phyloP scores from a whole-genome alignment of 2,329 filamentous ascomycete species.

The Fusarium nurragi region DNA sequence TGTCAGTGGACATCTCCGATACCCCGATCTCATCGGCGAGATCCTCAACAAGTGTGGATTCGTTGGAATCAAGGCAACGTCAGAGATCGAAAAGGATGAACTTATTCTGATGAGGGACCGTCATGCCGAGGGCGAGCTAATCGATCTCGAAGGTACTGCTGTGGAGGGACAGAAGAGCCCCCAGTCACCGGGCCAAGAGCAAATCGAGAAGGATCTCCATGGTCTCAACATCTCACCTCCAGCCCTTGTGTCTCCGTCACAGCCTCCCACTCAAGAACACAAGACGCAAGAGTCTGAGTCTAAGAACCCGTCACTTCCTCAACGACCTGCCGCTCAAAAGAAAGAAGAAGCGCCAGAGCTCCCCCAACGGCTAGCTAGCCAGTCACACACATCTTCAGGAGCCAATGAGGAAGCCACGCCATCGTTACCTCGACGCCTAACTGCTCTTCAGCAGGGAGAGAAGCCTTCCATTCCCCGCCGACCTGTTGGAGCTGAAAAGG shows the following conservation, averaged over 20 bases:
- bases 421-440: constrained; percentile 27
- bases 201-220: constrained; percentile 41
- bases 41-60: constrained; percentile 65
- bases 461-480: constrained; percentile 24
- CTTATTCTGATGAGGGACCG: constrained; percentile 58
- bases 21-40: constrained; percentile 60
- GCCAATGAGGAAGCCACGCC: background rate
- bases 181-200: constrained; percentile 23
- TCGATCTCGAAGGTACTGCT: constrained; percentile 43
- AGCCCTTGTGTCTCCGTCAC: constrained; percentile 36
- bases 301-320: constrained; percentile 32
- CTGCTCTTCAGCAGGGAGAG: constrained; percentile 13
- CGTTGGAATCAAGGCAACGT: constrained; percentile 55
- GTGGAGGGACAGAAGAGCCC: constrained; percentile 18
- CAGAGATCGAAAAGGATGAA: constrained; percentile 62
- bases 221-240: constrained; percentile 46
- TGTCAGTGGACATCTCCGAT: constrained; percentile 64
- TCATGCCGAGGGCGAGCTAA: constrained; percentile 46
- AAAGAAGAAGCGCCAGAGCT: constrained; percentile 20
- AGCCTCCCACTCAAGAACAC: constrained; percentile 16
- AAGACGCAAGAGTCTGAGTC: background rate
- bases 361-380: constrained; percentile 12
- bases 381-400: constrained; percentile 2
- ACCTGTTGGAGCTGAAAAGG: constrained; percentile 16
- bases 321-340: constrained; percentile 1